Evolutionary conservation across 768 basidiomycete species (phyloP).

Genomic region (Agaricus subrufescens): DNA sequence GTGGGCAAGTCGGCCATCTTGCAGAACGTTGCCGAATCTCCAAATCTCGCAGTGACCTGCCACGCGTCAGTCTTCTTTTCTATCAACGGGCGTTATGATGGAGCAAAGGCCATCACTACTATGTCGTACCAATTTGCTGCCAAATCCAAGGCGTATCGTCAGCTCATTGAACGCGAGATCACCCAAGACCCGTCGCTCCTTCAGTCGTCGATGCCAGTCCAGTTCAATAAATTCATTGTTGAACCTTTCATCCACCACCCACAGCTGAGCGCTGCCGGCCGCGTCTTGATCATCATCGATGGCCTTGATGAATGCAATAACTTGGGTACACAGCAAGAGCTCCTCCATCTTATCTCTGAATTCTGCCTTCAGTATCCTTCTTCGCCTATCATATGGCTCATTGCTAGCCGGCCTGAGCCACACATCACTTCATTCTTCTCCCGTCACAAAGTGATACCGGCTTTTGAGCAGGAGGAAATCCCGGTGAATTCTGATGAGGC

Average conservation of each 20-base stretch:
- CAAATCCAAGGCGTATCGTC: neutral
- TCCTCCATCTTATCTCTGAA: conserved; percentile 10
- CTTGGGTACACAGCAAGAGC: too few relatives aligned
- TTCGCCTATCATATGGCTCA: conserved; percentile 17
- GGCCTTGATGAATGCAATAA: too few relatives aligned
- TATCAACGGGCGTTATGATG: neutral
- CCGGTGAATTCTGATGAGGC: too few relatives aligned
- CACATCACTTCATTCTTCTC: conserved; percentile 14
- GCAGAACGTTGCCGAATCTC: conserved; percentile 23
- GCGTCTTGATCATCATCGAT: conserved; percentile 10
- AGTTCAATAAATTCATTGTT: conserved; percentile 11
- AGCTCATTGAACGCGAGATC: conserved; percentile 10
- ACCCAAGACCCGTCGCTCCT: too few relatives aligned
- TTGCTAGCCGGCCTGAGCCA: conserved; percentile 22
- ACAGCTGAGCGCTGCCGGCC: neutral
- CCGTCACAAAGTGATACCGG: neutral
- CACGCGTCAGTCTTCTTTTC: conserved; percentile 20
- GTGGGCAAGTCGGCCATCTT: conserved; percentile 23
- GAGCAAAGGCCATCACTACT: conserved; percentile 13
- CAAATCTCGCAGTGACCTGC: neutral
- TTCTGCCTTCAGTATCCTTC: neutral
- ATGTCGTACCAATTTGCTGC: conserved; percentile 18
- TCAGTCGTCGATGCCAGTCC: neutral
- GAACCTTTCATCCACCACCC: conserved; percentile 6
- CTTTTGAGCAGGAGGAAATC: neutral